A percentile compares a stretch with the other conserved stretches of the same genome.
These are phyloP conservation scores for Scenedesmus sp. DNA, from an alignment of 163 green algal genomes.

Conservation along the genomic window DNA sequence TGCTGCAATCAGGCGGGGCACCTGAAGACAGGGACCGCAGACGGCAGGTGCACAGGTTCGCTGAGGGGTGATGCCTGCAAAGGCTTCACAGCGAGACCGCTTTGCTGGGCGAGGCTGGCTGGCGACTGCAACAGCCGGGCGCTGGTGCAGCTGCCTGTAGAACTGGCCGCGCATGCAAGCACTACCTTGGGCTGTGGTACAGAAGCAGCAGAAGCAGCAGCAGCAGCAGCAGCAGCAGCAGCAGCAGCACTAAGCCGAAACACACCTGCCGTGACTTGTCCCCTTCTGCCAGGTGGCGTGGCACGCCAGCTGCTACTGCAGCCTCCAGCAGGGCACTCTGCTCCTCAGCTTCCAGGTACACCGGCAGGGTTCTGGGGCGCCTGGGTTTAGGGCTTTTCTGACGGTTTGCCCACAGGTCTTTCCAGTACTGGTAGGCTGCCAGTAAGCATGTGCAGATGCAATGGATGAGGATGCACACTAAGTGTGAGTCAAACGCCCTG, in stretches of 20 bases:
- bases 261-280: neutral
- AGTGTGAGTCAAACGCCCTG: too few relatives aligned
- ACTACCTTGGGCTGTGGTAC: too few relatives aligned
- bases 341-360: constrained; percentile 43
- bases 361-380: neutral
- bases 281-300: neutral
- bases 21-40: neutral
- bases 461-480: neutral
- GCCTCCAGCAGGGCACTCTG: constrained; percentile 36
- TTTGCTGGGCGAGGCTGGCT: too few relatives aligned
- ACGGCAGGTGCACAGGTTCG: neutral
- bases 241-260: neutral
- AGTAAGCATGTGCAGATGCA: neutral
- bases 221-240: too few relatives aligned
- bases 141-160: too few relatives aligned
- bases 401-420: constrained; percentile 17
- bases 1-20: neutral
- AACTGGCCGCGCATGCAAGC: too few relatives aligned
- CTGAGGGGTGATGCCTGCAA: too few relatives aligned
- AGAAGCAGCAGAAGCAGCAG: too few relatives aligned
- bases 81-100: too few relatives aligned
- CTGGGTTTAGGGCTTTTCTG: neutral
- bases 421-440: constrained; percentile 46
- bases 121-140: too few relatives aligned
- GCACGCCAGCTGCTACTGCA: constrained; percentile 29